These are phyloP conservation scores for Penicillium thymicola DNA, from an alignment of 2,329 filamentous ascomycete genomes.

Conservation along the genomic window DNA sequence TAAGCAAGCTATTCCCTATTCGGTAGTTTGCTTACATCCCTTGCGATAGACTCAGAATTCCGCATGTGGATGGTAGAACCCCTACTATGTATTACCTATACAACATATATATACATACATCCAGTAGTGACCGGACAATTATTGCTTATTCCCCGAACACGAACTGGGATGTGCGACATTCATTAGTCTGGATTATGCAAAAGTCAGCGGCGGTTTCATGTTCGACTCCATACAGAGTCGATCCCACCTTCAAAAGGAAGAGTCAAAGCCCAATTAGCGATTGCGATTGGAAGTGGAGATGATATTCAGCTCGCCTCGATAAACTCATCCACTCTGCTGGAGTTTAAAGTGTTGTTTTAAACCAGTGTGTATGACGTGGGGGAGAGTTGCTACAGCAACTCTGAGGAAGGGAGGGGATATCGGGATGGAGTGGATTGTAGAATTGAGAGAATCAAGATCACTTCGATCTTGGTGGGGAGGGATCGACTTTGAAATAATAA, in stretches of 20 bases:
- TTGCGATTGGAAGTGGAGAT: constrained; percentile 7
- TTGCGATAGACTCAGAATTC: constrained; percentile 2
- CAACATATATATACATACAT: neutral
- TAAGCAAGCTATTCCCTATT: constrained; percentile 15
- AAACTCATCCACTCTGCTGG: constrained; percentile 2
- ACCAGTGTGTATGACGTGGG: constrained; percentile 22
- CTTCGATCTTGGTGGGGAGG: constrained; percentile 7
- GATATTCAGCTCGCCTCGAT: constrained; percentile 20
- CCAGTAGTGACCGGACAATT: neutral
- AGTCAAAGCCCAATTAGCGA: neutral
- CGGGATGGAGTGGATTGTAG: constrained; percentile 1
- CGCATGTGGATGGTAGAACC: neutral
- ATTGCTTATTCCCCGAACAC: neutral
- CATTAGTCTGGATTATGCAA: neutral
- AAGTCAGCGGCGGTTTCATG: neutral
- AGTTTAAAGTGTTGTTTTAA: neutral
- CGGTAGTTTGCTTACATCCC: constrained; percentile 23
- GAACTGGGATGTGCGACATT: constrained; percentile 1
- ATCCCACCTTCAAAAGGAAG: neutral
- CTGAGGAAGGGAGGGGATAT: constrained; percentile 4
- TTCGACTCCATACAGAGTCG: neutral
- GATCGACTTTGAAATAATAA: constrained; percentile 9
- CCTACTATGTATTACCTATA: neutral
- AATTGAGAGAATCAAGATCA: constrained; percentile 16
- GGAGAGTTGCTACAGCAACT: constrained; percentile 24